Evolutionary conservation across 768 basidiomycete species (phyloP).

Genomic region (Mycena vulgaris): DNA sequence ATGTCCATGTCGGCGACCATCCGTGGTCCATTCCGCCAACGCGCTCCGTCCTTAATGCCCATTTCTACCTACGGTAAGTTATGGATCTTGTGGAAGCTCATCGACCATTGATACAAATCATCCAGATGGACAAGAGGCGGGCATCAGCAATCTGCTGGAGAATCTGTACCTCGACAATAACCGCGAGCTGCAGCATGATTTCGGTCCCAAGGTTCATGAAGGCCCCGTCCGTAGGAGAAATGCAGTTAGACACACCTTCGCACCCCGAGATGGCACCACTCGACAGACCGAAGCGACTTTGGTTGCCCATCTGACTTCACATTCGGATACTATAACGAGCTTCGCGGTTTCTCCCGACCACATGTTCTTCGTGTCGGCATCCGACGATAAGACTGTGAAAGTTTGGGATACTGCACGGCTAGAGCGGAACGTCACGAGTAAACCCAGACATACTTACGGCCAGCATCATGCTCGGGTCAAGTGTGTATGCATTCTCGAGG

Average conservation of each 20-base stretch:
- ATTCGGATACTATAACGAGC: conserved; percentile 83
- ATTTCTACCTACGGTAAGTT: conserved; percentile 82
- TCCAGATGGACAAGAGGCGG: conserved; percentile 91
- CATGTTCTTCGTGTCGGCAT: conserved; percentile 93
- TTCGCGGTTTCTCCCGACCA: conserved; percentile 95
- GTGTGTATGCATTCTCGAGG: conserved; percentile 86
- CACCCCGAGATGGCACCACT: conserved; percentile 72
- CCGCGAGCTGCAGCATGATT: conserved; percentile 89
- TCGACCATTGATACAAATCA: background rate
- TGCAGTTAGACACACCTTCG: conserved; percentile 77
- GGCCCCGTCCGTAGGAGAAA: conserved; percentile 86
- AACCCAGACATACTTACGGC: conserved; percentile 80
- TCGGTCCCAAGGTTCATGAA: conserved; percentile 90
- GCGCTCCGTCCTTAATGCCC: conserved; percentile 67
- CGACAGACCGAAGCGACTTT: conserved; percentile 83
- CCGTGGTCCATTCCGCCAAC: conserved; percentile 63
- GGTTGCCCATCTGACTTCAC: conserved; percentile 88
- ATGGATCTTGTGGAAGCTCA: background rate
- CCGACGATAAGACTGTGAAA: conserved; percentile 95
- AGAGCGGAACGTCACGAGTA: conserved; percentile 94
- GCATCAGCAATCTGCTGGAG: conserved; percentile 91
- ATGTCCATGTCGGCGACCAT: conserved; percentile 72
- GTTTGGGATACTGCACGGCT: conserved; percentile 94
- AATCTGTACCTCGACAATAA: conserved; percentile 91
- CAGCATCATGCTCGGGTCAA: conserved; percentile 78